phyloP scores from a whole-genome alignment of 352 stramenopile species.

The Phytophthora crassamura region DNA sequence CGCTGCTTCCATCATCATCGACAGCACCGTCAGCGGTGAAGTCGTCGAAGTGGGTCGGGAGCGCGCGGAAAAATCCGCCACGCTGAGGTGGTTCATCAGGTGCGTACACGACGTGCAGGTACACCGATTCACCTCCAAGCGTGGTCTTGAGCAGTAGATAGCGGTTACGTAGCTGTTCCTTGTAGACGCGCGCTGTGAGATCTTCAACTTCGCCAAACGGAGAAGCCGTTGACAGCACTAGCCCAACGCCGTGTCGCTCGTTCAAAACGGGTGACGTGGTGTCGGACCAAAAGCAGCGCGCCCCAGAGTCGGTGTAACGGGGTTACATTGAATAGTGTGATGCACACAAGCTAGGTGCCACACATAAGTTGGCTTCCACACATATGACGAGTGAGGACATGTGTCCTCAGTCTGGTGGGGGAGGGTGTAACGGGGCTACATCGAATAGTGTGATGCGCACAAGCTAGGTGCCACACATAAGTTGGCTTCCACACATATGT shows the following conservation, averaged over 20 bases:
- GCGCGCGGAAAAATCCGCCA: constrained; percentile 3
- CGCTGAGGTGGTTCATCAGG: constrained; percentile 4
- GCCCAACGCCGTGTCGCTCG: constrained; percentile 10
- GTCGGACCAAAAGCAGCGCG: constrained; percentile 25
- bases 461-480: too few relatives aligned
- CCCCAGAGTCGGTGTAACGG: constrained; percentile 26
- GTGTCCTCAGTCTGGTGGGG: too few relatives aligned
- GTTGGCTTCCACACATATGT: too few relatives aligned
- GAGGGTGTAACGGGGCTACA: too few relatives aligned
- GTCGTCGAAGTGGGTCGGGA: constrained; percentile 4
- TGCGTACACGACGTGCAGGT: constrained; percentile 21
- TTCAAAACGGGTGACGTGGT: constrained; percentile 19
- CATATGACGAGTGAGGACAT: too few relatives aligned
- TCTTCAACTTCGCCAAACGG: constrained; percentile 19
- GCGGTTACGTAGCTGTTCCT: constrained; percentile 8
- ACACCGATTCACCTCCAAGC: not conserved
- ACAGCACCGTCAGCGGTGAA: not conserved
- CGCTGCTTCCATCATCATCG: not conserved
- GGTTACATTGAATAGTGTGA: too few relatives aligned
- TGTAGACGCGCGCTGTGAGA: constrained; percentile 7
- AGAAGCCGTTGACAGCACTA: constrained; percentile 18
- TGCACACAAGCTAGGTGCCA: too few relatives aligned
- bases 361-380: too few relatives aligned
- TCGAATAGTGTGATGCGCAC: too few relatives aligned
- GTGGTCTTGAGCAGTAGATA: constrained; percentile 23